Evolutionary conservation across 2,329 filamentous ascomycete species (phyloP), one percentile per base, ranked within the genome.

Genomic region (Clonostachys rosea): DNA sequence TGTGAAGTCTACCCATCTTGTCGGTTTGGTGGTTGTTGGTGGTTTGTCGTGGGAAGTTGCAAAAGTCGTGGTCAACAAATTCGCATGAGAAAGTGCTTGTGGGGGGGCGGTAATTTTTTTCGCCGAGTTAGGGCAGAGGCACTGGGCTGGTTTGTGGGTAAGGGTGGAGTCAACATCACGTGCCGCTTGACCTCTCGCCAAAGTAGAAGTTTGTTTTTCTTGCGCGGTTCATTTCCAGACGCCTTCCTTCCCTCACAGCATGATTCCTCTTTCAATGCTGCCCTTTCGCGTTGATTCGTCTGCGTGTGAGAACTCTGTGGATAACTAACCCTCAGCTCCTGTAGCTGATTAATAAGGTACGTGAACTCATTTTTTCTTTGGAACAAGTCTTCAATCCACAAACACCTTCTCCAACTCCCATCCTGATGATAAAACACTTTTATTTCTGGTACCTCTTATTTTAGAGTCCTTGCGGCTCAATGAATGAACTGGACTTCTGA

Each of bases 401-500:
- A 30, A 30, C 24, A 30, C 24, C 24, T 30, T 9, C 24, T 10
- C 9, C 24, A 30, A 30, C 24, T 10, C 24, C 36, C 36, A n/a
- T 39, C 58, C 79, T 90, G 88, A 92, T 91, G 88, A 92, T 79
- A 83, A 62, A 68, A 67, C 65, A 75, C 76, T 71, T 74, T 74
- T 73, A 75, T 86, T 91, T 95, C 89, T 95, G 90, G 90, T 91
- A 95, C 90, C 91, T 95, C 91, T 95, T 94, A 90, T 90, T 82
- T 89, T 86, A 94, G 83, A 76, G 77, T 62, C 64, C 73, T 74
- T 67, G 20, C 63, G 74, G 71, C 72, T 76, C 84, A 69, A 88
- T 91, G 87, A 89, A 89, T 87, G 81, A 76, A 87, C 74, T 74
- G 85, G 86, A 90, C 87, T 89, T 91, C 87, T 91, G 87, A 91